Evolutionary conservation across 495 filamentous ascomycete genomes (phyloP).

Genomic region (Tirmania nivea): DNA sequence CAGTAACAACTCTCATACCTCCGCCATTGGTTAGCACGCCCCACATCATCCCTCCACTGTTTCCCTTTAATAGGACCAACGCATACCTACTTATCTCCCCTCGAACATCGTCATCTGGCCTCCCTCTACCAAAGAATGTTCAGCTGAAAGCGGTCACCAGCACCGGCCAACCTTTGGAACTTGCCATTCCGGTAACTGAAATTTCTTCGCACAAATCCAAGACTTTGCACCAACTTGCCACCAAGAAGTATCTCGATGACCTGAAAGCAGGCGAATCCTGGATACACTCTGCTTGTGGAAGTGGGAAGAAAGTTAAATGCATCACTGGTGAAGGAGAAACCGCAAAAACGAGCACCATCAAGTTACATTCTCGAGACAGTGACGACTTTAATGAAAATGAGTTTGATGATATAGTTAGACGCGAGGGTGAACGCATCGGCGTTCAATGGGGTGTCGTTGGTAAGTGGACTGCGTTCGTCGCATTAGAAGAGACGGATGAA

Average conservation of each 20-base stretch:
- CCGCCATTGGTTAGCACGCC: constrained; percentile 41
- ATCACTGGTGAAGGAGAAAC: not conserved
- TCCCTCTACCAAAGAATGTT: constrained; percentile 31
- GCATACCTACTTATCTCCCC: constrained; percentile 42
- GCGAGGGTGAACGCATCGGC: constrained; percentile 41
- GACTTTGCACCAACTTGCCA: constrained; percentile 46
- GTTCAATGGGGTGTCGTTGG: constrained; percentile 41
- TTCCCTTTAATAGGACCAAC: constrained; percentile 37
- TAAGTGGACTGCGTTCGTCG: constrained; percentile 51
- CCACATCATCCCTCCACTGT: constrained; percentile 37
- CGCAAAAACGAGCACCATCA: not conserved
- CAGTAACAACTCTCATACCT: constrained; percentile 28
- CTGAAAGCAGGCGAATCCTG: constrained; percentile 49
- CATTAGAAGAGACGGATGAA: constrained; percentile 24
- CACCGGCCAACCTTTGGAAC: constrained; percentile 31
- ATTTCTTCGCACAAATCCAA: constrained; percentile 21
- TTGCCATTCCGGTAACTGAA: constrained; percentile 38
- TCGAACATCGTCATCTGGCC: constrained; percentile 13
- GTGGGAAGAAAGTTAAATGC: not conserved
- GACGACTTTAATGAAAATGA: not conserved
- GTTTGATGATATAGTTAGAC: constrained; percentile 33
- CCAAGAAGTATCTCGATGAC: constrained; percentile 42
- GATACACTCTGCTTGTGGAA: constrained; percentile 22
- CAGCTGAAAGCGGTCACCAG: constrained; percentile 32
- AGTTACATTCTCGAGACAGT: not conserved